Percentiles rank a stretch among this genome's conserved stretches.
Conservation (phyloP, 148 eudicot genomes). For the Rhododendron griersonianum region DNA sequence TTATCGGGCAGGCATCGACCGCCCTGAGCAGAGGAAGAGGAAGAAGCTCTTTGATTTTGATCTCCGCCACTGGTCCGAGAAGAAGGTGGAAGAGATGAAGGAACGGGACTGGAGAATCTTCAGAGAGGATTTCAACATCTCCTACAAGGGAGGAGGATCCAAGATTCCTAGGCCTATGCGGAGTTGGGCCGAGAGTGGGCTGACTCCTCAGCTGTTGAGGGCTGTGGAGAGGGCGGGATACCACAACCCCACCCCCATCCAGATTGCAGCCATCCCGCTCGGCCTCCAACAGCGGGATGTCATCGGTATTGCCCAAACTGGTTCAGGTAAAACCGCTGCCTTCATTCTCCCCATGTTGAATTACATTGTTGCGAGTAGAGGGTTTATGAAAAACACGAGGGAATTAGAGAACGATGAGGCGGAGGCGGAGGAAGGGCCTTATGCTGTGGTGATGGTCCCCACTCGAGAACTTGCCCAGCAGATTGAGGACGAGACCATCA, state of each 20-base stretch:
- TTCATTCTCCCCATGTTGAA: constrained; percentile 45
- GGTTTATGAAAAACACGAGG: too few species aligned
- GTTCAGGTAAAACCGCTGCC: constrained; percentile 51
- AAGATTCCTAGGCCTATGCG: constrained; percentile 72
- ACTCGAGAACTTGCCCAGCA: constrained; percentile 85
- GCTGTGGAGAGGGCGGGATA: constrained; percentile 54
- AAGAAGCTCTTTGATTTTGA: constrained; percentile 51
- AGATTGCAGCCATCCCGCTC: constrained; percentile 44
- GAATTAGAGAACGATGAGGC: constrained; percentile 22
- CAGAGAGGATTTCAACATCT: background rate
- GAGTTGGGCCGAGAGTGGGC: constrained; percentile 70
- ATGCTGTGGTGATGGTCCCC: constrained; percentile 88
- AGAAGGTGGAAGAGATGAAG: constrained; percentile 22
- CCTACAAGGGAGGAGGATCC: constrained; percentile 57
- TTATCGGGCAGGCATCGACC: constrained; percentile 41
- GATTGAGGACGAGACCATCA: constrained; percentile 74
- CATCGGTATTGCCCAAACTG: constrained; percentile 41
- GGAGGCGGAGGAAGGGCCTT: constrained; percentile 73
- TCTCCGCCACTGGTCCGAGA: constrained; percentile 42
- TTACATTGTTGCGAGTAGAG: constrained; percentile 23
- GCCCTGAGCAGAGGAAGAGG: constrained; percentile 48
- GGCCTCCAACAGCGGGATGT: constrained; percentile 46
- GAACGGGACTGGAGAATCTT: too few species aligned
- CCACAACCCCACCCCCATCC: constrained; percentile 34
- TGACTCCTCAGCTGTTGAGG: constrained; percentile 52